Base-by-base conservation (phyloP, 2,329 filamentous ascomycete genomes). In the Salinomyces thailandicus region DNA sequence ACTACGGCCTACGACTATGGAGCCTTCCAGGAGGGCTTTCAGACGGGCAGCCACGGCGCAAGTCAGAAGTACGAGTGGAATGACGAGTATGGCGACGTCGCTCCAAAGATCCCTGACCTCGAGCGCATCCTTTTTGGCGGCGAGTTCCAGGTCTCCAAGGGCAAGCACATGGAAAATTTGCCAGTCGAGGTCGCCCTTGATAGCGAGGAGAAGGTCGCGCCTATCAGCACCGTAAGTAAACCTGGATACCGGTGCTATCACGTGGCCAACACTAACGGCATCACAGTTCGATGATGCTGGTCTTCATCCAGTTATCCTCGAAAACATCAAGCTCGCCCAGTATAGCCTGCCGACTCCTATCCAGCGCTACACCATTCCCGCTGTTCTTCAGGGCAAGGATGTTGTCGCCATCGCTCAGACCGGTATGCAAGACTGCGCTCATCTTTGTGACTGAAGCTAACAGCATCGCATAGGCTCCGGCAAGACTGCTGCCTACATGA, bases 331-430 rank as follows among this genome's bases (percentile, higher is more conserved):
- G 42, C 68, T 87, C 2, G 79, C 77, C 43, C 72, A 77, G 1
- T 96, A 93, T 54, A 58, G 64, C 0, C 53, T 62, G 1, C 85
- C 87, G 0, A 96, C 91, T 0, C 84, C 87, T 0, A 91, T 98
- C 24, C 91, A 98, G 57, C 75, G 76, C 14, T 95, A 84, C 57
- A 79, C 77, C 4, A 75, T 96, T 18, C 86, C 91, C 0, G 79
- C 87, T 0, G 78, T 96, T 29, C 62, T 83, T 15, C 66, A 72
- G 33, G 82, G 82, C 1, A 68, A 82, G 47, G 91, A 98, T 60
- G 68, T 96, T 18, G 84, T 96, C 47, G 87, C 80, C 2, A 77
- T 91, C 51, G 86, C 91, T 6, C 89, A 96, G 62, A 98, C 91
- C 32, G 89, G 89, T 93, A 67, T 60, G 73, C 63, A 20, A 12